Base-by-base conservation (phyloP, 2,329 filamentous ascomycete species). In the Penicillium verrucosum region DNA sequence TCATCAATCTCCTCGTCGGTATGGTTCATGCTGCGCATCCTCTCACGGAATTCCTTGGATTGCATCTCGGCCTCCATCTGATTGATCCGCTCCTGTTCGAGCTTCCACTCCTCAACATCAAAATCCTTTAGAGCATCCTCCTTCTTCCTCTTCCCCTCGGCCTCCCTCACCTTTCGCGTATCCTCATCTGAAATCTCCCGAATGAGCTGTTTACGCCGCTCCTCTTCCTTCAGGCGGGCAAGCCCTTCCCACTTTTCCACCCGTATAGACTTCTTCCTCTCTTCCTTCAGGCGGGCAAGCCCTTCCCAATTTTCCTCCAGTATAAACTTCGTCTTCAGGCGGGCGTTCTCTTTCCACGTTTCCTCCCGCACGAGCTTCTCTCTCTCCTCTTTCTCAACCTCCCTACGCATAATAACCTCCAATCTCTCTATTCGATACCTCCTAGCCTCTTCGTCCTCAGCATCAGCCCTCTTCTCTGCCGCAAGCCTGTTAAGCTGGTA, bases 1-100 rank as follows among this genome's bases (percentile, higher is more conserved):
- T 69, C 67, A 43, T 77, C 75, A 27, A 80, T 74, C 44, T 78
- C 71, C 25, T 76, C 72, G 27, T 77, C 75, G 29, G 66, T 68
- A 54, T 74, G 76, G 6, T 70, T 70, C 51, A 78, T 73, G 41
- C 68, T 57, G 52, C 69, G 71, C 36, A 79, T 66, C 46, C 73
- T 70, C 36, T 74, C 68, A 30, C 68, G 66, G 59, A 70, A 68
- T 45, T 73, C 70, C 48, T 65, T 65, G 63, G 50, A 65, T 61
- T 38, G 68, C 61, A 38, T 69, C 69, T 73, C 70, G 14, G 77
- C 72, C 40, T 78, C 52, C 18, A 44, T 60, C 9, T 62, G 60
- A 40, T 54, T 63, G 0, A 65, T 62, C 21, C 63, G 61, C 54
- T 71, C 70, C 45, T 75, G 68, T 23, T 67, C 62, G 5, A 68